Evolutionary conservation across 495 filamentous ascomycete species (phyloP).

Genomic region (Hypoxylon crocopeplum): DNA sequence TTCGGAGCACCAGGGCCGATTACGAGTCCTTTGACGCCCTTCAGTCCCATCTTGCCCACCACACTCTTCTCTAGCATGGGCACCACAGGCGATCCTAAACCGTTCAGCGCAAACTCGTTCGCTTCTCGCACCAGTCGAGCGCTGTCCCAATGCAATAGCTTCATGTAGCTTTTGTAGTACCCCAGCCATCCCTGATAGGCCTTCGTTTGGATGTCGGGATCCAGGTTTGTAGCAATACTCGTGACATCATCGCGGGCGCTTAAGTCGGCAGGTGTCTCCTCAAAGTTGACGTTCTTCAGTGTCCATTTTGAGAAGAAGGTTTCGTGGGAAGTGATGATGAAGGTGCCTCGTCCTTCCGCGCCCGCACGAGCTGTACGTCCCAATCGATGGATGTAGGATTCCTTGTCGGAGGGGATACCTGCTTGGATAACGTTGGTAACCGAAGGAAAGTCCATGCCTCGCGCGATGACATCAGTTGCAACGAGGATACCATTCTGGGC

Average conservation of each 20-base stretch:
- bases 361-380: slow-evolving; percentile 76
- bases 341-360: slow-evolving; percentile 70
- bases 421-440: slow-evolving; percentile 77
- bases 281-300: slow-evolving; percentile 46
- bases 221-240: slow-evolving; percentile 27
- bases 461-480: slow-evolving; percentile 73
- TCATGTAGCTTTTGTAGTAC: slow-evolving; percentile 59
- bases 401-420: slow-evolving; percentile 64
- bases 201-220: slow-evolving; percentile 29
- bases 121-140: slow-evolving; percentile 49
- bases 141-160: slow-evolving; percentile 49
- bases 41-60: slow-evolving; percentile 62
- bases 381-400: slow-evolving; percentile 77
- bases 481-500: slow-evolving; percentile 63
- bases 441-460: slow-evolving; percentile 78
- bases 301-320: slow-evolving; percentile 61
- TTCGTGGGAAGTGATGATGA: slow-evolving; percentile 66
- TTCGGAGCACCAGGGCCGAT: too few relatives aligned
- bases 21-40: slow-evolving; percentile 49
- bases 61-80: slow-evolving; percentile 52
- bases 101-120: slow-evolving; percentile 52
- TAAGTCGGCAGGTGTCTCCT: slow-evolving; percentile 38
- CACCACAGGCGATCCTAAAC: slow-evolving; percentile 53
- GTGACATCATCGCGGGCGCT: slow-evolving; percentile 33
- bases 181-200: slow-evolving; percentile 53